phyloP scores from a whole-genome alignment of 2,329 filamentous ascomycete species.

The Chaetomium sp. region DNA sequence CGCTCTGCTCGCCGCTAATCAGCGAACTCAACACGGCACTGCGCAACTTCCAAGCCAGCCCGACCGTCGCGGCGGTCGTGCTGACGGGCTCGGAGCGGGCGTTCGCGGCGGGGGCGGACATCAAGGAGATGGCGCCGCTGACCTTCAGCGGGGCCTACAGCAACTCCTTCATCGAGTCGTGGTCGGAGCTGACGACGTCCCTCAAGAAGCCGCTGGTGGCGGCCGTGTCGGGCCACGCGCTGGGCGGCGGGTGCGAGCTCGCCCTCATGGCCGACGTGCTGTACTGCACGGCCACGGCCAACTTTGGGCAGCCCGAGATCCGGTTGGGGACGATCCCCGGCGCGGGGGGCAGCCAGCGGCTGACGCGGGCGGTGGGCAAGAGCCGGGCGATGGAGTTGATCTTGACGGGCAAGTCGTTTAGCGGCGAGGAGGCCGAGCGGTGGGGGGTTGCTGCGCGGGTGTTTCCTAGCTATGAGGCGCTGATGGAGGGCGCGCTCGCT shows the following conservation, averaged over 20 bases:
- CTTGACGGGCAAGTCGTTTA: slow-evolving; percentile 81
- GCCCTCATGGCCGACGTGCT: slow-evolving; percentile 97
- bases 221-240: slow-evolving; percentile 90
- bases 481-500: slow-evolving; percentile 78
- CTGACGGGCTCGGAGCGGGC: slow-evolving; percentile 87
- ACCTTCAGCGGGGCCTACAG: slow-evolving; percentile 88
- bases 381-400: slow-evolving; percentile 89
- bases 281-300: slow-evolving; percentile 83
- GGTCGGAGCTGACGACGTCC: slow-evolving; percentile 80
- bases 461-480: slow-evolving; percentile 77
- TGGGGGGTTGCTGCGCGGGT: slow-evolving; percentile 88
- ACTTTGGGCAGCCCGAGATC: slow-evolving; percentile 96
- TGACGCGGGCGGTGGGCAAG: slow-evolving; percentile 83
- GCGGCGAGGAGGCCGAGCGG: slow-evolving; percentile 77
- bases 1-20: slow-evolving; percentile 88
- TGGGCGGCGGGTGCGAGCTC: slow-evolving; percentile 94
- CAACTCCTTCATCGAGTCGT: slow-evolving; percentile 89
- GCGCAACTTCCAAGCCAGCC: slow-evolving; percentile 67
- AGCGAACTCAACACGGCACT: slow-evolving; percentile 83
- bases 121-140: slow-evolving; percentile 97
- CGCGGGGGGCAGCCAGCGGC: slow-evolving; percentile 84
- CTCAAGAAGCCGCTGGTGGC: slow-evolving; percentile 94
- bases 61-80: slow-evolving; percentile 73
- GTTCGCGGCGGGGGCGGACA: slow-evolving; percentile 95
- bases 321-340: slow-evolving; percentile 92